Evolutionary conservation across 176 grass and related monocot species (phyloP), one percentile per base, ranked within the genome.

Genomic region (Lolium perenne): DNA sequence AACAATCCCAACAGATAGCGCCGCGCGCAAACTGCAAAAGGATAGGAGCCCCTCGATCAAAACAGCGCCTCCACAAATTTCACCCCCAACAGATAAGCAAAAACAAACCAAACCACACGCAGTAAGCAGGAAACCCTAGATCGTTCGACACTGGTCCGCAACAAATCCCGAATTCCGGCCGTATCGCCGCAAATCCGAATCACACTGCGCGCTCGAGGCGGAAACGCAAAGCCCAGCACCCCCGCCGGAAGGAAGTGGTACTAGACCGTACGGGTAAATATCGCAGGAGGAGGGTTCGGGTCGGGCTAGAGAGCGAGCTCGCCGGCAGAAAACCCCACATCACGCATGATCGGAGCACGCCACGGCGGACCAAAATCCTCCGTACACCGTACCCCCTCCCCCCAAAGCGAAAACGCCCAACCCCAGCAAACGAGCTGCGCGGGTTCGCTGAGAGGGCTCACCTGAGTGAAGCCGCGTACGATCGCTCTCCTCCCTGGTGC

Each of bases 11-110:
- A 5, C 41, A 43, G 41, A 43, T 6, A 43, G 7, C 8, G 41
- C 41, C 4, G 41, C 41, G 41, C 41, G 41, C n/a, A n/a, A 43
- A 43, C 41, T 43, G 41, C 41, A 43, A 7, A 43, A 43, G 41
- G 41, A n/a, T n/a, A n/a, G n/a, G n/a, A n/a, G n/a, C n/a, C n/a
- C n/a, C n/a, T n/a, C n/a, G n/a, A 40, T 71, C 32, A 35, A 35
- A 35, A 35, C 32, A 35, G 86, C 80, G 15, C 86, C 80, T 78
- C 51, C 63, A 7, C 7, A 6, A 43, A 71, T 78, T 83, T 78
- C 73, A 43, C 51, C 62, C 4, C 49, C 14, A 66, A 56, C 41
- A 13, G 38, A 14, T 13, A 46, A 48, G 10, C 54, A 0, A n/a
- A 86, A 58, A 15, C 26, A 70, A 10, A 58, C 18, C 53, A 21